A percentile compares a stretch with the other conserved stretches of the same genome.
phyloP scores from a whole-genome alignment of 225 moss, liverwort and hornwort genomes.

The Antitrichia curtipendula region DNA sequence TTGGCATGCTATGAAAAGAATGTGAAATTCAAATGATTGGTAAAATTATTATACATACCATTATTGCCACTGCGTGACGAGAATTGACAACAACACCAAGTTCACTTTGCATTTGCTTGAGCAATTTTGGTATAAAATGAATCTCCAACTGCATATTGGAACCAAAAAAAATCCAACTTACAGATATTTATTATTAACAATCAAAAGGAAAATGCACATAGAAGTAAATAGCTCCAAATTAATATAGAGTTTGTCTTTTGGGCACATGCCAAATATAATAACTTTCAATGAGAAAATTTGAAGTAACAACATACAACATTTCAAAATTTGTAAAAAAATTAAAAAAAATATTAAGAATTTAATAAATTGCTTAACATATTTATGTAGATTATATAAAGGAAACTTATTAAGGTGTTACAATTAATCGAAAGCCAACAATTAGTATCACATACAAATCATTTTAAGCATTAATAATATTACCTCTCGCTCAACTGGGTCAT shows the following conservation, averaged over 20 bases:
- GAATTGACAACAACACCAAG: slow-evolving; percentile 2
- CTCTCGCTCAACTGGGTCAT: slow-evolving; percentile 28
- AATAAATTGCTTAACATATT: accelerated
- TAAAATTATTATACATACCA: neutral
- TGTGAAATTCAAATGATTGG: too few species aligned
- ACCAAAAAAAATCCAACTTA: neutral
- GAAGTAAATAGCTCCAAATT: neutral
- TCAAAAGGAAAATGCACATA: neutral
- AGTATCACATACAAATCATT: neutral
- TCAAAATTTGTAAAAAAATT: too few species aligned
- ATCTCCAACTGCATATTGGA: neutral
- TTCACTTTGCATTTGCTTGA: slow-evolving; percentile 15
- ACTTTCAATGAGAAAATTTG: neutral
- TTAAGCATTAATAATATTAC: neutral
- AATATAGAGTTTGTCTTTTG: neutral
- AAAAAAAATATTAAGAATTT: neutral
- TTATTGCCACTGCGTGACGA: slow-evolving; percentile 28
- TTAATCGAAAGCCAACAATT: accelerated
- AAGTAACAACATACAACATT: accelerated
- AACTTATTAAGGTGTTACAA: too few species aligned
- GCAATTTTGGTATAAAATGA: slow-evolving; percentile 11
- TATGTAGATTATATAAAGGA: accelerated
- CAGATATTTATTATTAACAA: neutral
- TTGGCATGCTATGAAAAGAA: accelerated
- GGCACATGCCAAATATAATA: neutral